Evolutionary conservation across 257 asterid genomes (phyloP).

Genomic region (Buddleja alternifolia): DNA sequence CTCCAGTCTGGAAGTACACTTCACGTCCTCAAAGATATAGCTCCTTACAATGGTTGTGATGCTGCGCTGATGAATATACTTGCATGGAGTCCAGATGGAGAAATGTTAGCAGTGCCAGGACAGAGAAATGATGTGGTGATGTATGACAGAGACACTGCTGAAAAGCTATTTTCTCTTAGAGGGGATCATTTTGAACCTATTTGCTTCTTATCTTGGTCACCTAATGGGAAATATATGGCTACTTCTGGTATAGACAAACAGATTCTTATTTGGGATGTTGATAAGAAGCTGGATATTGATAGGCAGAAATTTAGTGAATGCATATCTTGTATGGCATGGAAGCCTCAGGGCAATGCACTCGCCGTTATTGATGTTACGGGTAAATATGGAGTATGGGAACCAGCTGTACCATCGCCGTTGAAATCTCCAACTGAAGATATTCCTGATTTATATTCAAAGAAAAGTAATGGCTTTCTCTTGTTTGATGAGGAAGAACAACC

Average conservation of each 20-base stretch:
- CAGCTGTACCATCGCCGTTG: constrained; percentile 86
- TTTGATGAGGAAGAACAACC: constrained; percentile 79
- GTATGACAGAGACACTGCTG: constrained; percentile 98
- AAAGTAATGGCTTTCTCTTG: constrained; percentile 64
- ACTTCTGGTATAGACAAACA: constrained; percentile 88
- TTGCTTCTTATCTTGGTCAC: constrained; percentile 96
- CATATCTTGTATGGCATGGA: constrained; percentile 89
- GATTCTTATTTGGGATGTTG: constrained; percentile 92
- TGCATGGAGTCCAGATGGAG: constrained; percentile 98
- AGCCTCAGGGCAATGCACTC: constrained; percentile 89
- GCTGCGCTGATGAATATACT: constrained; percentile 60
- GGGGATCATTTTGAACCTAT: constrained; percentile 87
- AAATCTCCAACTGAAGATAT: constrained; percentile 93
- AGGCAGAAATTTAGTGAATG: constrained; percentile 81
- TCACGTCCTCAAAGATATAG: constrained; percentile 76
- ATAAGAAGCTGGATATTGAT: constrained; percentile 85
- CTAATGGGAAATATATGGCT: constrained; percentile 96
- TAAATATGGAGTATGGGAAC: constrained; percentile 90
- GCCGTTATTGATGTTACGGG: constrained; percentile 87
- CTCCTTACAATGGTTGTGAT: constrained; percentile 72
- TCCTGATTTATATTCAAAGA: constrained; percentile 58
- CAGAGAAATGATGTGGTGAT: constrained; percentile 88
- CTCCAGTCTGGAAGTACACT: constrained; percentile 81
- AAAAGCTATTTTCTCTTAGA: constrained; percentile 74
- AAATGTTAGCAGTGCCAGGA: constrained; percentile 92